A percentile compares a stretch with the other conserved stretches of the same genome.
Conservation (phyloP, 2,329 filamentous ascomycete species). For the Lasiodiplodia sp. region DNA sequence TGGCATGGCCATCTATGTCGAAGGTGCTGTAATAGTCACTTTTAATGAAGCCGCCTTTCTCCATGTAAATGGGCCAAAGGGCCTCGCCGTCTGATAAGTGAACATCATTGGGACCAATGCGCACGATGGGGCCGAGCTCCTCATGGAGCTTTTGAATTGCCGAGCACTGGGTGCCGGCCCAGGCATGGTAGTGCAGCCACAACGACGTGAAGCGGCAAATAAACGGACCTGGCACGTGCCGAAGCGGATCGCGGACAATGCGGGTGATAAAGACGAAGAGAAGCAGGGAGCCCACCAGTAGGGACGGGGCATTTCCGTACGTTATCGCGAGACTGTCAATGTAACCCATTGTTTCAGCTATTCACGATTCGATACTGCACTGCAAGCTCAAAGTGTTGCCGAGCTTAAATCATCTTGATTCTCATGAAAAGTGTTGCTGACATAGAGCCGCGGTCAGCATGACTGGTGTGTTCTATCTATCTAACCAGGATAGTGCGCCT, state of each 20-base stretch:
- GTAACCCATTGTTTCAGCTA: too few species aligned
- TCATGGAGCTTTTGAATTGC: background rate
- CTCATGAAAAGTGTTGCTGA: too few species aligned
- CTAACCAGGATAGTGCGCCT: background rate
- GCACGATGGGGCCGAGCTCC: slow-evolving; percentile 6
- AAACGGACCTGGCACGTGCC: background rate
- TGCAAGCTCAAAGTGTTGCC: too few species aligned
- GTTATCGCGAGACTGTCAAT: background rate
- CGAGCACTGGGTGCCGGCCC: background rate
- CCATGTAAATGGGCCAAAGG: slow-evolving; percentile 58
- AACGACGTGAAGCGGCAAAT: background rate
- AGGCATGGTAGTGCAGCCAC: background rate
- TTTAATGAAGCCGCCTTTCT: slow-evolving; percentile 32
- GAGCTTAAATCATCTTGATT: too few species aligned
- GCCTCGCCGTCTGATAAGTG: slow-evolving; percentile 45
- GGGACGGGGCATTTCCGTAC: background rate
- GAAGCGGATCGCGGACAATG: background rate
- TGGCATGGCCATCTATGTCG: background rate
- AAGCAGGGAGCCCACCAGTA: background rate
- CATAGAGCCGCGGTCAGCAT: background rate
- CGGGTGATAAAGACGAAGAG: background rate
- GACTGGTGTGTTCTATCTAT: background rate
- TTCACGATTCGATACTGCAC: too few species aligned
- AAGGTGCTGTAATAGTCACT: slow-evolving; percentile 17
- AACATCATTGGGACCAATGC: slow-evolving; percentile 34